A percentile compares a stretch with the other conserved stretches of the same genome.
These are phyloP conservation scores for Mucor sp. DNA, from an alignment of 371 early-diverging fungal genomes.

Conservation along the genomic window DNA sequence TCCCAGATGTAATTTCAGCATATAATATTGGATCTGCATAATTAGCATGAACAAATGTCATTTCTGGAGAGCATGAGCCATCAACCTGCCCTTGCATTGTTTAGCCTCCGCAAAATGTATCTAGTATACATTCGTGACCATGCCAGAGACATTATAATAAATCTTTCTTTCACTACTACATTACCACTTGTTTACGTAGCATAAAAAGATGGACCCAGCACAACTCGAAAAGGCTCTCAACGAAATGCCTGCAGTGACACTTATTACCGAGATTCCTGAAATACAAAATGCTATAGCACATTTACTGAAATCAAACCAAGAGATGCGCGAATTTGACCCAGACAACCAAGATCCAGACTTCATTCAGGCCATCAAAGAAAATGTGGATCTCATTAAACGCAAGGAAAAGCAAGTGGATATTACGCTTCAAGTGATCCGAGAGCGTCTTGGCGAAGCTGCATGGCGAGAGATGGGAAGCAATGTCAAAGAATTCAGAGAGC, in stretches of 20 bases:
- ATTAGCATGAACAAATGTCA: too few relatives aligned
- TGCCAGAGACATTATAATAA: not conserved
- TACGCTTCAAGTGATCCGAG: conserved; percentile 36
- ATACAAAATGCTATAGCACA: conserved; percentile 47
- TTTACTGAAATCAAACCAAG: conserved; percentile 38
- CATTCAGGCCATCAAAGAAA: conserved; percentile 39
- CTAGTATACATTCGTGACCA: not conserved
- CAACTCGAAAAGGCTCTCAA: conserved; percentile 36
- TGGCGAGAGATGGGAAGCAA: conserved; percentile 44
- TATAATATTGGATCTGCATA: too few relatives aligned
- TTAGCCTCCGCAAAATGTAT: not conserved
- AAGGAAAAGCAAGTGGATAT: conserved; percentile 40
- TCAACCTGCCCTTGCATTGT: not conserved
- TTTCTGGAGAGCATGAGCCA: too few relatives aligned
- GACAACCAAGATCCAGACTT: conserved; percentile 34
- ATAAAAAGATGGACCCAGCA: conserved; percentile 20
- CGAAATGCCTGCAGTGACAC: conserved; percentile 35
- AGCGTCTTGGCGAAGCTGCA: conserved; percentile 46
- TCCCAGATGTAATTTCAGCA: too few relatives aligned
- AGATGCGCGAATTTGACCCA: conserved; percentile 45
- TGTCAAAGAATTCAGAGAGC: conserved; percentile 33
- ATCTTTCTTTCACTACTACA: not conserved
- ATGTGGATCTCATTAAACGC: conserved; percentile 34
- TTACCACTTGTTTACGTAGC: not conserved
- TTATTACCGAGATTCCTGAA: conserved; percentile 44